These are phyloP conservation scores for Lentinula sp. DNA, from an alignment of 768 basidiomycete genomes.

Conservation along the genomic window DNA sequence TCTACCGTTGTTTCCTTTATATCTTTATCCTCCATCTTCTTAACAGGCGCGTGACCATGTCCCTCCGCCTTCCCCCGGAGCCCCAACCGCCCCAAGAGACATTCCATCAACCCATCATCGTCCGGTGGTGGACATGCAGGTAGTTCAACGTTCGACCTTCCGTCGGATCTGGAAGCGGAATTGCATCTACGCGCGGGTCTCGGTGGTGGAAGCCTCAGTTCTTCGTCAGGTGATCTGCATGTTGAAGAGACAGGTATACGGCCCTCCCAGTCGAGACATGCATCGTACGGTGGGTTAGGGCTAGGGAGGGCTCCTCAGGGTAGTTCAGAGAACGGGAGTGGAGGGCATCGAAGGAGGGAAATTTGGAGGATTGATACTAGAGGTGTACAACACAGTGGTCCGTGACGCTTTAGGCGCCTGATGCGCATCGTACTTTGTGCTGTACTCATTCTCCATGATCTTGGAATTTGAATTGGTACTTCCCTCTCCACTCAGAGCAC, in stretches of 20 bases:
- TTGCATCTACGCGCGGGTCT: background rate
- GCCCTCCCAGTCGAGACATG: constrained; percentile 15
- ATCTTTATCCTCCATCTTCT: too few species aligned
- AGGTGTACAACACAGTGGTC: background rate
- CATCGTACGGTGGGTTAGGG: constrained; percentile 19
- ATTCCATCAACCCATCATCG: background rate
- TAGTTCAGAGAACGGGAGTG: constrained; percentile 13
- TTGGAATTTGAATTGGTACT: background rate
- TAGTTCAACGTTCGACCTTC: constrained; percentile 7
- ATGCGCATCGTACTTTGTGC: constrained; percentile 1
- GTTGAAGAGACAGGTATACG: constrained; percentile 5
- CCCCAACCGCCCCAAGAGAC: background rate
- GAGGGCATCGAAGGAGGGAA: background rate
- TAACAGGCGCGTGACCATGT: too few species aligned
- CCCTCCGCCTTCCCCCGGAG: background rate
- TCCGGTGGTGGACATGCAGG: too few species aligned
- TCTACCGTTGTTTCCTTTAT: too few species aligned
- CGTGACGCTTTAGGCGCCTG: background rate
- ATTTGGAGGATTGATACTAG: background rate
- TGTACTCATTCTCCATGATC: background rate
- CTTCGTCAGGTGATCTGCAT: background rate
- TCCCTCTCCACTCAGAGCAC: background rate
- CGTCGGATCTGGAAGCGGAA: constrained; percentile 10
- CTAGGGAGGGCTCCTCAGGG: constrained; percentile 12
- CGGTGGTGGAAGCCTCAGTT: background rate